Base-by-base conservation (phyloP, 768 basidiomycete genomes). In the Dentipellis sp. region DNA sequence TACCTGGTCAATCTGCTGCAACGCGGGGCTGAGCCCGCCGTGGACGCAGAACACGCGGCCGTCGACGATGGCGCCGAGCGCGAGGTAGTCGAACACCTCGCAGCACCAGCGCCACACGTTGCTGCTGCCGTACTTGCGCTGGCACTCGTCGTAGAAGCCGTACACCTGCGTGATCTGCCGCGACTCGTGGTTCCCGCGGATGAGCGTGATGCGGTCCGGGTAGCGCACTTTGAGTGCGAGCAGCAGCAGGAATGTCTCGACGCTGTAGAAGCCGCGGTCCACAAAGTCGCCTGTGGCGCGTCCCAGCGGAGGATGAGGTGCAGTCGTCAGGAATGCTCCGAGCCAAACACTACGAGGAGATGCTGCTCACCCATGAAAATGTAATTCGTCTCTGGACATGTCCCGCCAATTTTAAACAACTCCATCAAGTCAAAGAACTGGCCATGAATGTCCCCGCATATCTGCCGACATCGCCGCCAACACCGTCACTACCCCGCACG, bases 91-190 rank as follows among this genome's bases (percentile, higher is more conserved):
- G 63, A 99, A 99, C 9, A 98, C 94, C 66, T 98, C 94, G 68
- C 94, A 97, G 70, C 94, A 97, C 83, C 93, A 97, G 61, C 95
- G 73, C 94, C 95, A 97, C 55, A 98, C 95, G 69, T 93, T 93
- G 58, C 83, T 84, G 64, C 81, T 84, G 3, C 94, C 94, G 65
- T 97, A 98, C 69, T 98, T 98, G 37, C 94, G 75, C 70, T 93
- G 90, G 69, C 95, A 98, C 67, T 98, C 95, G 71, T 98, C 95
- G 70, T 91, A 92, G 66, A 92, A 92, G 17, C 91, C 90, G 67
- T 93, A 93, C 0, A 93, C 91, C 68, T 98, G 95, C 0, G 95
- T 98, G 63, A 98, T 97, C 67, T 97, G 95, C 3, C 95, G 79
- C 6, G 90, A 93, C 69, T 98, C 95, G 75, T 98, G 95, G 78